Conservation (phyloP, 371 early-diverging fungal species). For the Mortierella sp. region DNA sequence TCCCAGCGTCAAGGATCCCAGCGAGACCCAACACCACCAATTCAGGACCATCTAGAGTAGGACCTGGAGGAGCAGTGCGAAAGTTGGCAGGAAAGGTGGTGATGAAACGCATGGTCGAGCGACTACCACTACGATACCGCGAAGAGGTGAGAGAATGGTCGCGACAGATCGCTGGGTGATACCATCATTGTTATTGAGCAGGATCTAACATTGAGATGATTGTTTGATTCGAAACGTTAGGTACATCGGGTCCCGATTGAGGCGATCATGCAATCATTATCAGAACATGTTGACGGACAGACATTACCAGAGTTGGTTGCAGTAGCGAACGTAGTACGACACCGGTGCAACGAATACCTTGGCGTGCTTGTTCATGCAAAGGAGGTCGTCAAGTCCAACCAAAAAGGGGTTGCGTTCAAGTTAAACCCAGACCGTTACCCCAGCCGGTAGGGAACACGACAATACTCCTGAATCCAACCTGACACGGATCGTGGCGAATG, state of each 20-base stretch:
- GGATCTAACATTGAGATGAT: not conserved
- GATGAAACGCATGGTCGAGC: conserved; percentile 49
- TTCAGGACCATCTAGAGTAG: conserved; percentile 35
- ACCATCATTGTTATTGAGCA: not conserved
- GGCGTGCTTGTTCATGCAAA: conserved; percentile 40
- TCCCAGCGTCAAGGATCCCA: conserved; percentile 27
- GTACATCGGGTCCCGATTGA: conserved; percentile 44
- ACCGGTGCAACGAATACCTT: conserved; percentile 53
- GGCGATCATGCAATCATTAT: conserved; percentile 46
- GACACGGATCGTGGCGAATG: too few species aligned
- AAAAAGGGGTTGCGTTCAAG: conserved; percentile 39
- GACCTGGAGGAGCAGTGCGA: conserved; percentile 36
- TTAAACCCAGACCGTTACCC: conserved; percentile 53
- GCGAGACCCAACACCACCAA: conserved; percentile 15
- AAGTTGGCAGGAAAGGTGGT: conserved; percentile 34
- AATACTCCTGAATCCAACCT: too few species aligned
- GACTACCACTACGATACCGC: conserved; percentile 44
- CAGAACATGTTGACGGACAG: conserved; percentile 43
- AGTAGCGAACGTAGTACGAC: conserved; percentile 40
- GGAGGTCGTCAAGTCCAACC: conserved; percentile 37
- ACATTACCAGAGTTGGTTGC: conserved; percentile 39
- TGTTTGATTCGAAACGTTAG: not conserved
- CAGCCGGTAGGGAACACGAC: conserved; percentile 27
- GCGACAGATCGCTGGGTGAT: not conserved
- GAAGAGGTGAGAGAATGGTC: conserved; percentile 35